Evolutionary conservation across 1,284 basidiomycete species (phyloP).

Genomic region (Stygiomarasmius scandens): DNA sequence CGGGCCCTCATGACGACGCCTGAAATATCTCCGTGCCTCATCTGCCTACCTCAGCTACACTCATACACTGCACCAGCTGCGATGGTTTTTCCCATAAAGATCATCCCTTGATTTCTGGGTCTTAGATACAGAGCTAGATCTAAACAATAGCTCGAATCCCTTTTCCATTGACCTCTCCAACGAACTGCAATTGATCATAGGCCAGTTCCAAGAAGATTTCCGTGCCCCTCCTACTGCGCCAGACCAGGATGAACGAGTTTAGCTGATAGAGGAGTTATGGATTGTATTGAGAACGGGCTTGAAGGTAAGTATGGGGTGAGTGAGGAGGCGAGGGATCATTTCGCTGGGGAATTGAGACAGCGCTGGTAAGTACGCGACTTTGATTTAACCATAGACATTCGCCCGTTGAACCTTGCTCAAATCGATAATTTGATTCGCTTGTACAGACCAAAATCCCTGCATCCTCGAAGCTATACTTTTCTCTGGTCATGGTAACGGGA

Average conservation of each 20-base stretch:
- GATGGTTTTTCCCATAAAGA: no score
- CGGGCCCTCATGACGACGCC: no score
- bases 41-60: no score
- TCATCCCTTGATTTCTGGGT: neutral
- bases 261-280: slow-evolving; percentile 15
- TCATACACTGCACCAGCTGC: no score
- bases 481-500: slow-evolving; percentile 1
- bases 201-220: slow-evolving; percentile 21
- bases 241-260: slow-evolving; percentile 20
- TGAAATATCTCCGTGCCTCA: no score
- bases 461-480: slow-evolving; percentile 21
- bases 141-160: neutral
- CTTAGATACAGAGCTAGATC: neutral
- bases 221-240: slow-evolving; percentile 25
- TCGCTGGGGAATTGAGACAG: neutral
- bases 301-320: slow-evolving; percentile 15
- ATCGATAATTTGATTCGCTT: no score
- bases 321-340: slow-evolving; percentile 15
- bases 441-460: slow-evolving; percentile 31
- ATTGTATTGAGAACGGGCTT: slow-evolving; percentile 11
- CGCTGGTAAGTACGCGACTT: neutral
- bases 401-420: no score
- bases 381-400: no score
- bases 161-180: neutral
- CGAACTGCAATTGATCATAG: slow-evolving; percentile 11